Evolutionary conservation across 768 basidiomycete genomes (phyloP).

Genomic region (Hypholoma sublateritium): DNA sequence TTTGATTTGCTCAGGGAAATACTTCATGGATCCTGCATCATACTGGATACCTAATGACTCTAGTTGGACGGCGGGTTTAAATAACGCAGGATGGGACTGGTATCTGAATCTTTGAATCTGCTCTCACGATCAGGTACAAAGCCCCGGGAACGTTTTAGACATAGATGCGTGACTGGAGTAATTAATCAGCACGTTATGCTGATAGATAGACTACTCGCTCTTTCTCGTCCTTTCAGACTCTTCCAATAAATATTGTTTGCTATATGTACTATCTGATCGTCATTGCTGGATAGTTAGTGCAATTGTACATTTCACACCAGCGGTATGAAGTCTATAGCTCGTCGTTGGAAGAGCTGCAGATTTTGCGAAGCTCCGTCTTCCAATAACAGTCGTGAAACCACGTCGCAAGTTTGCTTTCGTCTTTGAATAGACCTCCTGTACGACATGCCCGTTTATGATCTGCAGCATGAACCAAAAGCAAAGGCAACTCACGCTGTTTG

Average conservation of each 20-base stretch:
- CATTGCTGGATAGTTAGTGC: too few relatives aligned
- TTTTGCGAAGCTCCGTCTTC: not conserved
- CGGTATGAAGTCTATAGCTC: too few relatives aligned
- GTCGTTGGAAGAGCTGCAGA: not conserved
- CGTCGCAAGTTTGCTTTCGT: not conserved
- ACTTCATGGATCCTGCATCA: not conserved
- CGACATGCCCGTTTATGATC: too few relatives aligned
- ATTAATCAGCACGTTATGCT: too few relatives aligned
- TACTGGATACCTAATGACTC: not conserved
- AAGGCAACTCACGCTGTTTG: not conserved
- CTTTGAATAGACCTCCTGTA: not conserved
- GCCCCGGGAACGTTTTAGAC: too few relatives aligned
- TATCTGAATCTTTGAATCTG: not conserved
- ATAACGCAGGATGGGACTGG: not conserved
- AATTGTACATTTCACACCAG: too few relatives aligned
- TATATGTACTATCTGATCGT: too few relatives aligned
- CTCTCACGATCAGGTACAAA: too few relatives aligned
- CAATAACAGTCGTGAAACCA: not conserved
- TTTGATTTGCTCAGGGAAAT: not conserved
- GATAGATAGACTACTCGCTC: too few relatives aligned
- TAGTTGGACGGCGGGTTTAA: not conserved
- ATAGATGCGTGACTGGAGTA: too few relatives aligned
- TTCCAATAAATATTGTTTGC: not conserved
- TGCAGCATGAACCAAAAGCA: too few relatives aligned
- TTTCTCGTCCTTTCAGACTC: not conserved